phyloP scores from a whole-genome alignment of 805 yeast genomes.

The Scheffersomyces amazonensis region DNA sequence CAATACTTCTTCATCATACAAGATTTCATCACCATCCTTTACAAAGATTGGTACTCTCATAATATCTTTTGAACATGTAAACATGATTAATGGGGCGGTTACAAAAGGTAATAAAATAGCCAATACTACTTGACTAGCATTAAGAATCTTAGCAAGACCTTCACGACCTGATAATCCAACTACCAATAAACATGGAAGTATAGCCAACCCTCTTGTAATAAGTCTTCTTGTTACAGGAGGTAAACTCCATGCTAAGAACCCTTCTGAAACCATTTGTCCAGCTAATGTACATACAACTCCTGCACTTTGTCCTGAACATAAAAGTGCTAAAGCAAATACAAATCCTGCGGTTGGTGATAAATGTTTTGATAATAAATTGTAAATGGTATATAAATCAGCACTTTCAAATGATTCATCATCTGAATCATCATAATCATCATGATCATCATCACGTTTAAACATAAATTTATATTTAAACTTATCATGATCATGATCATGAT shows the following conservation, averaged over 20 bases:
- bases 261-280: constrained; percentile 92
- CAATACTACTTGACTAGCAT: constrained; percentile 79
- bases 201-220: constrained; percentile 78
- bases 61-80: constrained; percentile 65
- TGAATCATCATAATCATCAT: constrained; percentile 14
- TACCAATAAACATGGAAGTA: constrained; percentile 78
- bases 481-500: constrained; percentile 10
- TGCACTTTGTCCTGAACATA: constrained; percentile 92
- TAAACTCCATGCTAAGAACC: constrained; percentile 75
- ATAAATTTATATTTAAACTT: constrained; percentile 1
- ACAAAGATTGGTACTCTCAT: constrained; percentile 54
- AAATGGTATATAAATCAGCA: constrained; percentile 82
- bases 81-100: constrained; percentile 81
- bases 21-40: constrained; percentile 28
- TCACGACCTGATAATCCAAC: constrained; percentile 73
- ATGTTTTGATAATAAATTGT: constrained; percentile 63
- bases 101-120: constrained; percentile 82
- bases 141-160: constrained; percentile 73
- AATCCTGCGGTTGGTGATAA: constrained; percentile 85
- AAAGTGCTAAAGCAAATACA: constrained; percentile 82
- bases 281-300: constrained; percentile 93
- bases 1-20: constrained; percentile 10
- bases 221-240: constrained; percentile 81
- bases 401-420: constrained; percentile 41
- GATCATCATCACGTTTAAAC: constrained; percentile 6